Base-by-base conservation (phyloP, 805 yeast genomes). In the Ogataea paradorogensis region DNA sequence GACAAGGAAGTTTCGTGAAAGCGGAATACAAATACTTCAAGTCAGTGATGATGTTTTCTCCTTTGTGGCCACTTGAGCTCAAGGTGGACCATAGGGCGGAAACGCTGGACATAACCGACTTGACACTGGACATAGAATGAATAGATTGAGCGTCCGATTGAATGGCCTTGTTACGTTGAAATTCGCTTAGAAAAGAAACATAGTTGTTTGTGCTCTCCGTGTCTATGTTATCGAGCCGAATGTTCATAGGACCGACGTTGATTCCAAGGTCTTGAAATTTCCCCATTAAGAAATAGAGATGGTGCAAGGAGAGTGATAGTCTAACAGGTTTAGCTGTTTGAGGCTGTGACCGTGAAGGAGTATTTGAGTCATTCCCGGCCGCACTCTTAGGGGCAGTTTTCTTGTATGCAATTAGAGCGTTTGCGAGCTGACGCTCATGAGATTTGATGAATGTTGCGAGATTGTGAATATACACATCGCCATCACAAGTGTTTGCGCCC, bases 1-100 rank as follows among this genome's bases (percentile, higher is more conserved):
- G 65, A 53, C 85, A 78, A 0, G 87, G 86, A 20, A 80, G 63
- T 47, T 80, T 80, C 3, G 84, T 75, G 57, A 80, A 81, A 4
- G 82, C 79, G 13, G 80, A 71, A 54, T 78, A 76, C 21, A 80
- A 55, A 58, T 80, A 80, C 48, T 69, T 72, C 32, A 77, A 58
- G 47, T 78, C 82, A 3, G 53, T 38, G 4, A 48, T 42, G 3
- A 61, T 53, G 47, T 71, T 75, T 27, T 65, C 71, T 8, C 67
- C 65, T 40, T 70, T 74, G 5, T 73, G 69, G 37, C 70, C 73
- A 29, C 64, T 60, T 2, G 56, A 47, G 5, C 62, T 53, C 37
- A 67, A 42, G 9, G 55, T 50, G 25, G 53, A 52, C 71, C 73
- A 70, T 15, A 70, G 45, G 5, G 73, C 66, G 1, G 72, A 67